Evolutionary conservation across 352 stramenopile species (phyloP).

Genomic region (Chrysophaeum taylorii): DNA sequence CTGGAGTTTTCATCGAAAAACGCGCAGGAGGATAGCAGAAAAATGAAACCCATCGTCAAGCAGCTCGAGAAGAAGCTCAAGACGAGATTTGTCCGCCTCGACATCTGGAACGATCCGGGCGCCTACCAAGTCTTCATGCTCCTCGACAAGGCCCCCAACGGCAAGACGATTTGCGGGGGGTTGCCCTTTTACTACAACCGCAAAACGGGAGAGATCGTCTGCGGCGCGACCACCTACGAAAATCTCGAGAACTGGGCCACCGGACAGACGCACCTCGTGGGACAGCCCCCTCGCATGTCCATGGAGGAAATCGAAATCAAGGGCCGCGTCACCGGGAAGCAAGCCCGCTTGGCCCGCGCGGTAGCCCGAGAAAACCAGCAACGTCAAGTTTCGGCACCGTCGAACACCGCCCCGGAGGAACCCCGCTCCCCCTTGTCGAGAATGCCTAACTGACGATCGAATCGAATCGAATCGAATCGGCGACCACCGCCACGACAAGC

Average conservation of each 20-base stretch:
- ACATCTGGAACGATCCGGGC: conserved; percentile 11
- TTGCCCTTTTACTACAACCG: conserved; percentile 24
- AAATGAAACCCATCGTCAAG: conserved; percentile 11
- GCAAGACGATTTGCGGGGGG: neutral
- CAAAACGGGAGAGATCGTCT: conserved; percentile 15
- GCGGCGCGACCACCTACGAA: conserved; percentile 18
- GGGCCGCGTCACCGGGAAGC: too few relatives aligned
- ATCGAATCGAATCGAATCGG: too few relatives aligned
- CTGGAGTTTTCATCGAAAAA: conserved; percentile 15
- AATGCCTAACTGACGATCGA: too few relatives aligned
- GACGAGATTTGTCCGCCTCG: conserved; percentile 1
- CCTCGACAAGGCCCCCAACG: neutral
- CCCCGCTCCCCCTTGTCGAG: too few relatives aligned
- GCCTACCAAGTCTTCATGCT: conserved; percentile 14
- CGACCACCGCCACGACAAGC: too few relatives aligned
- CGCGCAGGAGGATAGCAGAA: conserved; percentile 12
- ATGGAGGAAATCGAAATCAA: too few relatives aligned
- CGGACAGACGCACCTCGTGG: too few relatives aligned
- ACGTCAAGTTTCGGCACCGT: too few relatives aligned
- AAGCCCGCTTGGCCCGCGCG: too few relatives aligned
- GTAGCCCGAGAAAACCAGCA: too few relatives aligned
- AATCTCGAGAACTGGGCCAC: conserved; percentile 17
- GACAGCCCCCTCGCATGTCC: too few relatives aligned
- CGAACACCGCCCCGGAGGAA: too few relatives aligned
- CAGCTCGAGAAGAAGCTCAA: conserved; percentile 8